A percentile compares a stretch with the other conserved stretches of the same genome.
phyloP scores from a whole-genome alignment of 2,329 filamentous ascomycete species.

The Pyricularia sp. region DNA sequence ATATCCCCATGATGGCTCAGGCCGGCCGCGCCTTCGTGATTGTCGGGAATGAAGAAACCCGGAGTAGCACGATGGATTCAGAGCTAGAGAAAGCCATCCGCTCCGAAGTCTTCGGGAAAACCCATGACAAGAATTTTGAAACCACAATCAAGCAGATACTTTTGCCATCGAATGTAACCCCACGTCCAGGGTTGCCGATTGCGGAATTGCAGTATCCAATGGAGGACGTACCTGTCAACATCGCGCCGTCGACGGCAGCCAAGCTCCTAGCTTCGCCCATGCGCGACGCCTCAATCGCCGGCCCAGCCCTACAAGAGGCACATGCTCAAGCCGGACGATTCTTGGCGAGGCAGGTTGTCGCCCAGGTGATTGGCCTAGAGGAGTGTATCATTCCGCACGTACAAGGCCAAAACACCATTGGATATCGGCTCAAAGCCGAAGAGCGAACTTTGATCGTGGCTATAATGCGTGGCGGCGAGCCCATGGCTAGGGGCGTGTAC shows the following conservation, averaged over 20 bases:
- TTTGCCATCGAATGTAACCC: too few relatives aligned
- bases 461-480: neutral
- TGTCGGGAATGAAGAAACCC: too few relatives aligned
- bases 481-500: neutral
- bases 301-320: slow-evolving; percentile 34
- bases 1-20: too few relatives aligned
- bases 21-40: too few relatives aligned
- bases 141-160: too few relatives aligned
- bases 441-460: neutral
- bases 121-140: too few relatives aligned
- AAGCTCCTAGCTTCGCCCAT: slow-evolving; percentile 44
- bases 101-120: too few relatives aligned
- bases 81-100: too few relatives aligned
- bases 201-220: too few relatives aligned
- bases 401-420: slow-evolving; percentile 17
- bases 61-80: too few relatives aligned
- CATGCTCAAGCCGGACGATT: slow-evolving; percentile 42
- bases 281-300: slow-evolving; percentile 35
- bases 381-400: slow-evolving; percentile 39
- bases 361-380: slow-evolving; percentile 39
- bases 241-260: slow-evolving; percentile 13
- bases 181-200: too few relatives aligned
- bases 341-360: slow-evolving; percentile 39
- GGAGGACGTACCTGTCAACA: too few relatives aligned
- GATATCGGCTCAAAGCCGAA: neutral